Evolutionary conservation across 106 monocot genomes (phyloP).

Genomic region (Vanilla planifolia): DNA sequence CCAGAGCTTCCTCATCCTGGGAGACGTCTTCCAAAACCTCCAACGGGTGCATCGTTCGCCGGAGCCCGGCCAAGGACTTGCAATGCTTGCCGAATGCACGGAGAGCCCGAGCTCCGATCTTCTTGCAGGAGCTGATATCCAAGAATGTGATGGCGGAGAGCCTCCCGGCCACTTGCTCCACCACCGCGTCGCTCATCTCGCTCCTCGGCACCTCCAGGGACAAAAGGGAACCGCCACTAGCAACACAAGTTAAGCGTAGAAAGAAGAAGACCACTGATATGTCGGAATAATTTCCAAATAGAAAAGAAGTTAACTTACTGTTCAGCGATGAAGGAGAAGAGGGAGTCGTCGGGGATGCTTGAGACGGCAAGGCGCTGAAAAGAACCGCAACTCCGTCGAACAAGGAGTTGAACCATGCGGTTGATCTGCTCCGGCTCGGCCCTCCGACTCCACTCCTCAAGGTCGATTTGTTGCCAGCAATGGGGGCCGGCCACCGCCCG

Average conservation of each 20-base stretch:
- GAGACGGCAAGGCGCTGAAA: constrained; percentile 32
- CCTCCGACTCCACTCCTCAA: constrained; percentile 53
- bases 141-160: constrained; percentile 64
- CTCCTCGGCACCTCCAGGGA: constrained; percentile 75
- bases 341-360: constrained; percentile 30
- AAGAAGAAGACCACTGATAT: too few relatives aligned
- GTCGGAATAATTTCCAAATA: too few relatives aligned
- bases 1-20: constrained; percentile 87
- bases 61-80: constrained; percentile 43
- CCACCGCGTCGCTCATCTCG: constrained; percentile 59
- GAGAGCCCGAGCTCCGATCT: constrained; percentile 64
- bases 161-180: constrained; percentile 60
- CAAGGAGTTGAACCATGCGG: constrained; percentile 38
- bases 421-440: constrained; percentile 32
- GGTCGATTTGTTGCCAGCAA: constrained; percentile 62
- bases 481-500: constrained; percentile 46
- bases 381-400: constrained; percentile 39
- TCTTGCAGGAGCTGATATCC: constrained; percentile 80
- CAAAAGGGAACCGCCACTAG: constrained; percentile 63
- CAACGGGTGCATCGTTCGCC: constrained; percentile 71
- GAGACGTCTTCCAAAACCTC: constrained; percentile 56
- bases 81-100: constrained; percentile 73
- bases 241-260: too few relatives aligned
- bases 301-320: constrained; percentile 35
- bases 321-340: constrained; percentile 44